These are phyloP conservation scores for Malassezia arunalokei DNA, from an alignment of 1,284 basidiomycete species.

Conservation along the genomic window DNA sequence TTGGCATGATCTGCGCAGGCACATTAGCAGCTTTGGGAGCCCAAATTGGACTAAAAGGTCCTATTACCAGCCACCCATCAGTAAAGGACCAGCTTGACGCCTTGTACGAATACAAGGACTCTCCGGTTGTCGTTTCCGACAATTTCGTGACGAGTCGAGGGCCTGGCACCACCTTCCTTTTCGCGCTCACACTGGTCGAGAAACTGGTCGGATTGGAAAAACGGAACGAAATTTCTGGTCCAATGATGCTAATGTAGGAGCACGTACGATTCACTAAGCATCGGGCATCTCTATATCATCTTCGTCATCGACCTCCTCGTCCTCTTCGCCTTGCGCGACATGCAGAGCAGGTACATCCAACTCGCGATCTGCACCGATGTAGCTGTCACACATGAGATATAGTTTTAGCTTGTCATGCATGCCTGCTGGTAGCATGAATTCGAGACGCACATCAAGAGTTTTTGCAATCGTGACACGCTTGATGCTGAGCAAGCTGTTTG, in stretches of 20 bases:
- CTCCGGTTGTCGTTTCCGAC: constrained; percentile 60
- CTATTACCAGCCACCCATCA: constrained; percentile 67
- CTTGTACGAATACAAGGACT: constrained; percentile 63
- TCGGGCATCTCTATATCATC: neutral
- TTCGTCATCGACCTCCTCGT: constrained; percentile 28
- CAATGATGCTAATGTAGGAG: constrained; percentile 54
- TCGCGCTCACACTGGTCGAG: constrained; percentile 62
- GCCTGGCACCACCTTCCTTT: constrained; percentile 67
- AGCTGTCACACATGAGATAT: constrained; percentile 85
- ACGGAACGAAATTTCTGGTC: constrained; percentile 57
- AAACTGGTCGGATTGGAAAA: constrained; percentile 58
- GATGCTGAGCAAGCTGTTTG: constrained; percentile 71
- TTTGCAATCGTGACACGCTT: constrained; percentile 77
- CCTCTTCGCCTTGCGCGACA: constrained; percentile 32
- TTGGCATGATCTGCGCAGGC: constrained; percentile 34
- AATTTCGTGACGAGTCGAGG: constrained; percentile 67
- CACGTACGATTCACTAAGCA: constrained; percentile 4
- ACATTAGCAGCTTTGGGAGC: constrained; percentile 60
- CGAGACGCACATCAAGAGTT: constrained; percentile 63
- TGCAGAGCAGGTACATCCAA: constrained; percentile 23
- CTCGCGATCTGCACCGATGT: constrained; percentile 48
- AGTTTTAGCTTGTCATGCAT: constrained; percentile 65
- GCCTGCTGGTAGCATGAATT: constrained; percentile 65
- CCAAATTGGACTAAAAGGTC: constrained; percentile 51
- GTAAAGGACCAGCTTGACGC: constrained; percentile 57